Evolutionary conservation across 2,329 filamentous ascomycete genomes (phyloP), one percentile per base, ranked within the genome.

Genomic region (Drechmeria coniospora): DNA sequence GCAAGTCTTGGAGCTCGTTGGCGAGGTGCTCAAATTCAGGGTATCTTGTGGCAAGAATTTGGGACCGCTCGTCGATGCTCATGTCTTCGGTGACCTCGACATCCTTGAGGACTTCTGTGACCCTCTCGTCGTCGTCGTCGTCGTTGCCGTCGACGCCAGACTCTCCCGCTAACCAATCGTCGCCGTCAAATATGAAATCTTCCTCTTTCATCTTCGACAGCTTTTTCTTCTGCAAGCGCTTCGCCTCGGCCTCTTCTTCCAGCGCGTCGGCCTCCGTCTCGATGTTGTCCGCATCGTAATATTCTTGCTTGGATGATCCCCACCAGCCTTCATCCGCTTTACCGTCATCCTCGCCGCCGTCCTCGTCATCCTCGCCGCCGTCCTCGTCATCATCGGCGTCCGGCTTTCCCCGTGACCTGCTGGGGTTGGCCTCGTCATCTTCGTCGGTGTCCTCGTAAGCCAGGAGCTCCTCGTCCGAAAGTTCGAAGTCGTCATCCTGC

Each of bases 151-250:
- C 59, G 2, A 57, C 58, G 14, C 62, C 59, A 11, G 60, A 61
- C 3, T 63, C 65, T 11, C 63, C 57, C 15, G 67, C 71, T 21
- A 76, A 50, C 90, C 87, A 95, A 40, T 92, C 84, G 23, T 73
- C 68, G 45, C 92, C 81, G 42, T 95, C 84, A 38, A 95, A 92
- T 7, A 83, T 77, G 46, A 94, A 98, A 48, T 98, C 90, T 21
- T 79, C 79, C 40, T 92, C 86, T 5, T 74, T 71, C 80, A 98
- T 90, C 39, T 79, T 76, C 40, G 83, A 68, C 15, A 95, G 54
- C 47, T 90, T 87, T 63, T 93, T 94, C 54, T 84, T 75, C 51
- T 95, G 87, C 34, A 98, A 55, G 35, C 83, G 67, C 50, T 78
- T 75, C 3, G 87, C 90, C 50, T 98, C 92, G 8, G 68, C 73